Evolutionary conservation across 306 rosid species (phyloP).

Genomic region (Cicer judaicum): DNA sequence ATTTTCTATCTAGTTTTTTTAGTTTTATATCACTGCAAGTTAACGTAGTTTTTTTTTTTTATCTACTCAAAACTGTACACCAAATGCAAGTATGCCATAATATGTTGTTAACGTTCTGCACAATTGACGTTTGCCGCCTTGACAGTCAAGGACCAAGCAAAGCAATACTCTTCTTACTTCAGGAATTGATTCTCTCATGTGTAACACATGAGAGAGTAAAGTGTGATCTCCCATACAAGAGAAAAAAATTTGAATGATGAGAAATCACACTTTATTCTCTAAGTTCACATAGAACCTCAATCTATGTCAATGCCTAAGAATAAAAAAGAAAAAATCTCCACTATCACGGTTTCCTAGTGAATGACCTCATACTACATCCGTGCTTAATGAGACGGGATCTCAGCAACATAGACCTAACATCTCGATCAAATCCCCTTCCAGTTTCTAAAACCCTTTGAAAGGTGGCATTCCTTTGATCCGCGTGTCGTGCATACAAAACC

Average conservation of each 20-base stretch:
- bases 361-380: slow-evolving; percentile 59
- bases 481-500: slow-evolving; percentile 92
- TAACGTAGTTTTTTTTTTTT: neutral
- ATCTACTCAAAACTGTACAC: slow-evolving; percentile 53
- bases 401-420: slow-evolving; percentile 82
- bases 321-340: neutral
- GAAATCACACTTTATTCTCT: no score
- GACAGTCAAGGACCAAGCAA: slow-evolving; percentile 42
- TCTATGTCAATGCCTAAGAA: neutral
- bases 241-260: no score
- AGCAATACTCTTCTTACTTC: slow-evolving; percentile 35
- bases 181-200: no score
- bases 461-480: slow-evolving; percentile 95
- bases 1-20: no score
- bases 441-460: slow-evolving; percentile 89
- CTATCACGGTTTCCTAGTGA: slow-evolving; percentile 54
- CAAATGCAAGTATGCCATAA: slow-evolving; percentile 38
- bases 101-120: slow-evolving; percentile 40
- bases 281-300: neutral
- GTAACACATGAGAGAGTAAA: no score
- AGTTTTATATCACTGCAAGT: no score
- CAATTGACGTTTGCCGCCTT: slow-evolving; percentile 40
- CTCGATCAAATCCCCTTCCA: slow-evolving; percentile 79
- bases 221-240: no score
- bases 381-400: slow-evolving; percentile 84